Percentiles rank a stretch among this genome's conserved stretches.
Evolutionary conservation across 345 rosid genomes (phyloP).

Genomic region (Salix koriyanagi): DNA sequence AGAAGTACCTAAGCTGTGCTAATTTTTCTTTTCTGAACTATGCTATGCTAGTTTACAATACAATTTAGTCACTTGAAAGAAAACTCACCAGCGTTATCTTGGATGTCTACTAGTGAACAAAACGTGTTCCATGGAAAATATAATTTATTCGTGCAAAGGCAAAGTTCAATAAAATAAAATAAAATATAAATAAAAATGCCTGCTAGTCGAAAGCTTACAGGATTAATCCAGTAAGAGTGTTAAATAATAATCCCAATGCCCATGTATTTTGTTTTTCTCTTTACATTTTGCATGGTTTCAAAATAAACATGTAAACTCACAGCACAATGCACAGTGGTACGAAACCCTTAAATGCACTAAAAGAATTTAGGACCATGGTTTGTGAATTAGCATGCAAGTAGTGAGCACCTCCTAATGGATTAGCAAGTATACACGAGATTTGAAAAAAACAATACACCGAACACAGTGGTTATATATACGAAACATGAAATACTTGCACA

Average conservation of each 20-base stretch:
- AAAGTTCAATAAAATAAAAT: background rate
- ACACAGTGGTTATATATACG: conserved; percentile 1
- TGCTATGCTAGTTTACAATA: too few species aligned
- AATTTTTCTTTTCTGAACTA: too few species aligned
- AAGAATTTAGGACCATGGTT: background rate
- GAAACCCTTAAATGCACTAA: background rate
- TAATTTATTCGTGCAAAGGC: background rate
- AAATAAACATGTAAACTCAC: background rate
- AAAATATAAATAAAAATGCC: background rate
- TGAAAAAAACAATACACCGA: background rate
- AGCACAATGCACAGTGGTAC: background rate
- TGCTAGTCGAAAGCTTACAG: background rate
- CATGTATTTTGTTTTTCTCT: too few species aligned
- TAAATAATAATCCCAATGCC: too few species aligned
- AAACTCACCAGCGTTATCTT: too few species aligned
- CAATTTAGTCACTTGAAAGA: too few species aligned
- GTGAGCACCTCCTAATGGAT: background rate
- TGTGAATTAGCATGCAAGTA: background rate
- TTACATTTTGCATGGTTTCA: background rate
- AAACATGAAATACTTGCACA: conserved; percentile 1
- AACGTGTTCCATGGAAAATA: background rate
- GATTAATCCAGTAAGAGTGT: too few species aligned
- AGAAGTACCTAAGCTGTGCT: too few species aligned
- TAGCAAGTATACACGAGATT: background rate
- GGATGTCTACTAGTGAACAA: background rate